Base-by-base conservation (phyloP, 164 flowering plant genomes). In the Berberis vulgaris region DNA sequence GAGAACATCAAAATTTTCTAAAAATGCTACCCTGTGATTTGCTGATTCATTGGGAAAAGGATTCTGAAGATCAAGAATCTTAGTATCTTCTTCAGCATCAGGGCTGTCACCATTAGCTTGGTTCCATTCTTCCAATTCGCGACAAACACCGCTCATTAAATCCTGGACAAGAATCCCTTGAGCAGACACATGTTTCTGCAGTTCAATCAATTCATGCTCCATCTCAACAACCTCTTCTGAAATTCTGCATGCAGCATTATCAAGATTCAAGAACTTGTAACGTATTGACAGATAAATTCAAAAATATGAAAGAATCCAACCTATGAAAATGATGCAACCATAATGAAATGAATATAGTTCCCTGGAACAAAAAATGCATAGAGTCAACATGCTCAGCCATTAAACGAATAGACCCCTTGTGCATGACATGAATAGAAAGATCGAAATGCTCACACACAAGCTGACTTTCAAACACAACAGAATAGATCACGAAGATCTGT, bases 141-240 rank as follows among this genome's bases (percentile, higher is more conserved):
- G 78, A 60, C 84, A 83, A 38, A 87, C 95, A 65, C 96, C 97
- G 64, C 78, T 84, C 93, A 84, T 83, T 71, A 94, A 66, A 81
- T 91, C 97, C 70, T 87, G 96, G 54, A 94, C 91, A 61, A 94
- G 80, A 67, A 88, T 81, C 68, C 97, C 86, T 74, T 94, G 93
- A 13, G 91, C 69, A 63, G 96, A 88, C 53, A 87, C 84, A 78
- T 88, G 92, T 79, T 91, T 91, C 71, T 75, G 85, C 68, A 94
- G 77, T 75, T 91, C 96, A 69, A 72, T 73, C 64, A 94, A 73
- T 75, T 94, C 97, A 67, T 88, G 96, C 72, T 91, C 81, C 86
- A 83, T 81, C 74, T 94, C 98, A 47, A 80, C 80, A n/a, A 84
- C 95, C 80, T 94, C 98, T 76, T 94, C 98, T 50, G 95, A 80